These are phyloP conservation scores for Jackrogersella minutella DNA, from an alignment of 495 filamentous ascomycete genomes.

Conservation along the genomic window DNA sequence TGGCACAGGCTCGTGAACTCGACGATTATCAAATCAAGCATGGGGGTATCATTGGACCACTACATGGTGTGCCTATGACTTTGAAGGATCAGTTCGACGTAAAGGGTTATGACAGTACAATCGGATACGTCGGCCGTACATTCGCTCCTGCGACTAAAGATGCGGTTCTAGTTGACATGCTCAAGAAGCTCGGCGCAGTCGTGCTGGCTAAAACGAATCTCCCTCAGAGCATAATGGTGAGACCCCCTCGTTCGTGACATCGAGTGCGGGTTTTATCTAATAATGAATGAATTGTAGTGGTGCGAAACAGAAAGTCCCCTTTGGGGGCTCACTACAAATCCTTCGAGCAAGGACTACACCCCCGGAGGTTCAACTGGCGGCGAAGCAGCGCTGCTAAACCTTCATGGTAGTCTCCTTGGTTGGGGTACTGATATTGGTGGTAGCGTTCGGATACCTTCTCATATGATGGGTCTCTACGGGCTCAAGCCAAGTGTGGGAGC, in stretches of 20 bases:
- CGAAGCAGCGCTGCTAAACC: slow-evolving; percentile 76
- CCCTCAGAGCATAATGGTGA: slow-evolving; percentile 81
- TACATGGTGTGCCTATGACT: slow-evolving; percentile 79
- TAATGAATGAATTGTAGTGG: slow-evolving; percentile 24
- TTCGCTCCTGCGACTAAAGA: slow-evolving; percentile 63
- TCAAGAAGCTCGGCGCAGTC: slow-evolving; percentile 81
- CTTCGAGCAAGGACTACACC: slow-evolving; percentile 74
- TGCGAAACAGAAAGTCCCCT: slow-evolving; percentile 86
- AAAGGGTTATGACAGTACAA: slow-evolving; percentile 75
- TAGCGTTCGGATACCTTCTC: slow-evolving; percentile 78
- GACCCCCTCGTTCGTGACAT: slow-evolving; percentile 41
- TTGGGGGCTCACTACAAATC: slow-evolving; percentile 77
- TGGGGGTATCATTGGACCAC: slow-evolving; percentile 60
- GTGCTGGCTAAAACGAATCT: slow-evolving; percentile 87
- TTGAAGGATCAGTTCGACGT: slow-evolving; percentile 82
- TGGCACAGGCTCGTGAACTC: slow-evolving; percentile 64
- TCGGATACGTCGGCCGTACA: slow-evolving; percentile 74
- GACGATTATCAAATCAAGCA: slow-evolving; percentile 64
- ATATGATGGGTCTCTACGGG: slow-evolving; percentile 84
- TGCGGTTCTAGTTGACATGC: slow-evolving; percentile 70
- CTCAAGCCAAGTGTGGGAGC: slow-evolving; percentile 65
- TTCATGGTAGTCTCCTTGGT: slow-evolving; percentile 77
- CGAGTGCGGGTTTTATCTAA: slow-evolving; percentile 3
- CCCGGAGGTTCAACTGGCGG: slow-evolving; percentile 86
- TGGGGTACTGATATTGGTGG: slow-evolving; percentile 88